A percentile compares a stretch with the other conserved stretches of the same genome.
These are phyloP conservation scores for Coemansia aciculifera DNA, from an alignment of 192 early-diverging fungal species.

Conservation along the genomic window DNA sequence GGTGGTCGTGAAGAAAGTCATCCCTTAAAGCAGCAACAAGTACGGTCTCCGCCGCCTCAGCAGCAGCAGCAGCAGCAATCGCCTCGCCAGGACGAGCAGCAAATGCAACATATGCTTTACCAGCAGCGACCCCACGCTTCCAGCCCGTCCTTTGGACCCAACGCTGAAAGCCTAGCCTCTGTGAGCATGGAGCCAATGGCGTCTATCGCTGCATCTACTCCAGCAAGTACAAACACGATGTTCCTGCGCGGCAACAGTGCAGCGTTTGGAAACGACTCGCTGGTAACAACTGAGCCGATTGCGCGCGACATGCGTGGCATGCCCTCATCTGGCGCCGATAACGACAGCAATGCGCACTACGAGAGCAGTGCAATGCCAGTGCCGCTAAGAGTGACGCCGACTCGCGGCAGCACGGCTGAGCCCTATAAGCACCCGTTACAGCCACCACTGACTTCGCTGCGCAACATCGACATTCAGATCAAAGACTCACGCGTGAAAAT, in stretches of 20 bases:
- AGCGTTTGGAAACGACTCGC: not conserved
- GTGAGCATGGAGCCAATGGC: not conserved
- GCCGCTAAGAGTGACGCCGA: not conserved
- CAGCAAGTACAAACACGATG: constrained; percentile 1
- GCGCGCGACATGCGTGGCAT: not conserved
- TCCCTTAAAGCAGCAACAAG: constrained; percentile 5
- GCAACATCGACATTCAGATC: constrained; percentile 56
- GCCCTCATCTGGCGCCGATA: not conserved
- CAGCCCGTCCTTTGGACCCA: constrained; percentile 18
- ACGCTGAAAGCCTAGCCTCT: not conserved
- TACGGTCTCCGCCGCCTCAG: not conserved
- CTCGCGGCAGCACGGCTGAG: not conserved
- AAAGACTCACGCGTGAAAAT: constrained; percentile 62
- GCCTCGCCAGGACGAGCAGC: not conserved
- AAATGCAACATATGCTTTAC: constrained; percentile 1
- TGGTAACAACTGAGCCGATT: not conserved
- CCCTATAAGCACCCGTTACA: constrained; percentile 8
- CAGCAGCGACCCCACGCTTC: not conserved
- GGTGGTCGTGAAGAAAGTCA: constrained; percentile 2
- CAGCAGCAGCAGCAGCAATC: constrained; percentile 5
- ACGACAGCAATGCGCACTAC: not conserved
- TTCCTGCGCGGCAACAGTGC: not conserved
- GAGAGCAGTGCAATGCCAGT: not conserved
- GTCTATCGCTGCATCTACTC: not conserved
- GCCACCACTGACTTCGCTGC: constrained; percentile 47